phyloP scores from a whole-genome alignment of 108 stramenopile species.

The Cyclotella kingstonii region DNA sequence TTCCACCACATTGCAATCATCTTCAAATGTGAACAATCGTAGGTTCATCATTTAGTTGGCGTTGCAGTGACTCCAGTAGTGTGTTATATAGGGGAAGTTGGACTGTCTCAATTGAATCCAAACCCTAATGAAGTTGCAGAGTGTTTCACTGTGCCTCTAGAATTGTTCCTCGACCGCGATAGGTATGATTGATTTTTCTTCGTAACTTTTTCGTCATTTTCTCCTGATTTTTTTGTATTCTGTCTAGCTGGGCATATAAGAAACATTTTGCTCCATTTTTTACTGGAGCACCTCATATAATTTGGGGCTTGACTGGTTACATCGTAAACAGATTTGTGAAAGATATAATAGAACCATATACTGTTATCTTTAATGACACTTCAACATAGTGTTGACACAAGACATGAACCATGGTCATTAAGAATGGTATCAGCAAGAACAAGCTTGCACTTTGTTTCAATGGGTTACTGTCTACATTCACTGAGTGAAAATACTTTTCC shows the following conservation, averaged over 20 bases:
- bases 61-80: conserved; percentile 95
- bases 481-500: too few species aligned
- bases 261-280: conserved; percentile 86
- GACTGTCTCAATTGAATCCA: conserved; percentile 53
- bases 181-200: conserved; percentile 13
- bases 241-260: conserved; percentile 69
- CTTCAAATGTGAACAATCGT: too few species aligned
- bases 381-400: neutral
- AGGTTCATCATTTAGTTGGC: conserved; percentile 80
- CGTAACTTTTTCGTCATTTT: neutral
- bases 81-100: conserved; percentile 79
- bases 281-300: conserved; percentile 83
- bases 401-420: too few species aligned
- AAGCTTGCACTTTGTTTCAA: too few species aligned
- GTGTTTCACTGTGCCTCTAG: conserved; percentile 84
- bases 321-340: conserved; percentile 83
- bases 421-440: too few species aligned
- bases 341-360: conserved; percentile 71
- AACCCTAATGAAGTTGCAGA: conserved; percentile 88
- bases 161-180: conserved; percentile 56
- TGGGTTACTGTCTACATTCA: neutral
- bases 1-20: too few species aligned
- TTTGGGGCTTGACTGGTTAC: conserved; percentile 92
- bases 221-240: neutral
- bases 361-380: conserved; percentile 29